Evolutionary conservation across 192 early-diverging fungal genomes (phyloP).

Genomic region (Entophlyctis luteolus): DNA sequence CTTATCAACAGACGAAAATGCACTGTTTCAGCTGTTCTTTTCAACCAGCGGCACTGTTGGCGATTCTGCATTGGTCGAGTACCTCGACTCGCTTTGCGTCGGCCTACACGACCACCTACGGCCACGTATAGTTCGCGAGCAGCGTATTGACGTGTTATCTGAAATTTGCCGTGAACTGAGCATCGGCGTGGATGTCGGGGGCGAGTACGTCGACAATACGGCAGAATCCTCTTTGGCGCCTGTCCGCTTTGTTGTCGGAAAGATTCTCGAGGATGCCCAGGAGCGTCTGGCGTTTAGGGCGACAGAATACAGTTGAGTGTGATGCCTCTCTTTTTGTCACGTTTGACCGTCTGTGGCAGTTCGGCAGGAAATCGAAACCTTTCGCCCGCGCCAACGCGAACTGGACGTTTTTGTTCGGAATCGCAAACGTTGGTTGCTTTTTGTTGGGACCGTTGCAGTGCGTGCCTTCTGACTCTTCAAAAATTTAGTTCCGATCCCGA

Average conservation of each 20-base stretch:
- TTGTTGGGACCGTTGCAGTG: background rate
- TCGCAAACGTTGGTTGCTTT: slow-evolving; percentile 26
- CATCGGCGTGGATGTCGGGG: background rate
- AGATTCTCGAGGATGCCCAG: slow-evolving; percentile 87
- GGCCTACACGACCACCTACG: slow-evolving; percentile 81
- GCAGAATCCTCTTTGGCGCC: too few relatives aligned
- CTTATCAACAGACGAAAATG: slow-evolving; percentile 79
- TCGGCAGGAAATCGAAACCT: slow-evolving; percentile 66
- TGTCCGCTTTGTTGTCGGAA: slow-evolving; percentile 60
- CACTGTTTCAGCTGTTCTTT: slow-evolving; percentile 78
- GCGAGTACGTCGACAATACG: slow-evolving; percentile 16
- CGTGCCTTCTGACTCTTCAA: background rate
- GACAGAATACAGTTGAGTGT: slow-evolving; percentile 17
- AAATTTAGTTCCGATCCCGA: slow-evolving; percentile 24
- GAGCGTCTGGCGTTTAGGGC: slow-evolving; percentile 83
- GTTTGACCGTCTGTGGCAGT: slow-evolving; percentile 65
- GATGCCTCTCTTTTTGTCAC: background rate
- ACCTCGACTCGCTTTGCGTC: slow-evolving; percentile 70
- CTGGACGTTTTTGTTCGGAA: slow-evolving; percentile 51
- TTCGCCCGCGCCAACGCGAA: slow-evolving; percentile 67
- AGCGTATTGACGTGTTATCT: slow-evolving; percentile 73
- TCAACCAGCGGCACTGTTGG: background rate
- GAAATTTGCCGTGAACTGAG: slow-evolving; percentile 72
- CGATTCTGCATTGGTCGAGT: slow-evolving; percentile 21
- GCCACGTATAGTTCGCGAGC: slow-evolving; percentile 83